Conservation (phyloP, 805 yeast genomes). For the Saccharomycopsis javanensis region DNA sequence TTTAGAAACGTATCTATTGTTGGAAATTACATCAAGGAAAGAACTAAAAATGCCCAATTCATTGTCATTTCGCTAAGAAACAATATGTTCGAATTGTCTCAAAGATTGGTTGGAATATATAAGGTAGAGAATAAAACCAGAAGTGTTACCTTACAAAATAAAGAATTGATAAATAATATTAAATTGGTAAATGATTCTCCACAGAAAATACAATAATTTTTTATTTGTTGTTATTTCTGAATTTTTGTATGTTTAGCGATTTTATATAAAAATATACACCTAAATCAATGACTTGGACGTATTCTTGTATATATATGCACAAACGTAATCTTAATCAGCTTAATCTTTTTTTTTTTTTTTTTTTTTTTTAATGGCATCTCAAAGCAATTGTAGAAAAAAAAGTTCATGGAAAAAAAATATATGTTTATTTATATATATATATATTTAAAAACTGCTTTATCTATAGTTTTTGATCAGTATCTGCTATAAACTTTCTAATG, state of each 20-base stretch:
- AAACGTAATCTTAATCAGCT: too few species aligned
- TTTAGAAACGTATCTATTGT: conserved; percentile 95
- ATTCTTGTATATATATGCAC: too few species aligned
- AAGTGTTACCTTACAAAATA: conserved; percentile 69
- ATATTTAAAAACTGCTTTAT: not conserved
- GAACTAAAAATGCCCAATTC: conserved; percentile 94
- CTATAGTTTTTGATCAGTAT: too few species aligned
- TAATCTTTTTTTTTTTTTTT: too few species aligned
- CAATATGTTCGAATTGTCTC: conserved; percentile 96
- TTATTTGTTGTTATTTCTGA: too few species aligned
- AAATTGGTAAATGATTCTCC: not conserved
- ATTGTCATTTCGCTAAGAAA: conserved; percentile 90
- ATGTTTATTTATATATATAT: not conserved
- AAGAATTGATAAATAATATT: conserved; percentile 28
- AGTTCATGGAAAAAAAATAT: not conserved
- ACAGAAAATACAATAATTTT: not conserved
- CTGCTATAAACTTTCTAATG: too few species aligned
- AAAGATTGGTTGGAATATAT: conserved; percentile 90
- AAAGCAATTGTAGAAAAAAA: not conserved
- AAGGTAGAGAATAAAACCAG: conserved; percentile 85
- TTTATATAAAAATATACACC: too few species aligned
- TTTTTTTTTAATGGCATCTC: conserved; percentile 1
- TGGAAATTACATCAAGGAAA: conserved; percentile 90
- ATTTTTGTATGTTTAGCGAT: not conserved
- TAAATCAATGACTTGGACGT: too few species aligned